These are phyloP conservation scores for Boletus holoroseus DNA, from an alignment of 1,284 basidiomycete species.

Conservation along the genomic window DNA sequence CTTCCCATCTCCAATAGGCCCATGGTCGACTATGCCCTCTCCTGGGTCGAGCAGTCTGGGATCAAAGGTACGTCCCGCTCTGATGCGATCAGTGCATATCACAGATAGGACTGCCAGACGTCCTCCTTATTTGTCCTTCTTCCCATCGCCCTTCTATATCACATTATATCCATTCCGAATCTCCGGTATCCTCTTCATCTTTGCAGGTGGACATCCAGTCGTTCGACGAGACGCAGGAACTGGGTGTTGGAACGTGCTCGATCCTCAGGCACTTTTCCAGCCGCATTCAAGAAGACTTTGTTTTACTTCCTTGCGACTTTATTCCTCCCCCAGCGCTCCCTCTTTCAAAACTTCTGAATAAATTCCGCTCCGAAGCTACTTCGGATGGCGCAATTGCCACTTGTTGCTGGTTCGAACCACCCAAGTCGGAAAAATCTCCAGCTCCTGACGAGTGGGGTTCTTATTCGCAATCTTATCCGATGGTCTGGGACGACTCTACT, in stretches of 20 bases:
- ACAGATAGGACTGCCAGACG: constrained; percentile 47
- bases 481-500: constrained; percentile 61
- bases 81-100: constrained; percentile 5
- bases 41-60: constrained; percentile 84
- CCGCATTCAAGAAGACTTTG: constrained; percentile 76
- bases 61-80: constrained; percentile 60
- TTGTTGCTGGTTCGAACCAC: constrained; percentile 67
- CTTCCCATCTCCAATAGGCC: constrained; percentile 84
- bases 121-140: constrained; percentile 79
- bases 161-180: constrained; percentile 73
- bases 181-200: constrained; percentile 50
- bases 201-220: constrained; percentile 69
- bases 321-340: constrained; percentile 70
- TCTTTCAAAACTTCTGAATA: constrained; percentile 70
- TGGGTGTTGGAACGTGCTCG: constrained; percentile 61
- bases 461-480: constrained; percentile 40
- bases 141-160: constrained; percentile 69
- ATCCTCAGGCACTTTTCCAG: constrained; percentile 64
- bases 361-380: constrained; percentile 67
- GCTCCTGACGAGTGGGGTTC: constrained; percentile 63
- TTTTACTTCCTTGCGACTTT: constrained; percentile 90
- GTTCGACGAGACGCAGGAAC: constrained; percentile 65
- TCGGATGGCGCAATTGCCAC: constrained; percentile 70
- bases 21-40: constrained; percentile 78
- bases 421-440: constrained; percentile 49